Evolutionary conservation across 768 basidiomycete genomes (phyloP), one percentile per base, ranked within the genome.

Genomic region (Tylopilus sp.): DNA sequence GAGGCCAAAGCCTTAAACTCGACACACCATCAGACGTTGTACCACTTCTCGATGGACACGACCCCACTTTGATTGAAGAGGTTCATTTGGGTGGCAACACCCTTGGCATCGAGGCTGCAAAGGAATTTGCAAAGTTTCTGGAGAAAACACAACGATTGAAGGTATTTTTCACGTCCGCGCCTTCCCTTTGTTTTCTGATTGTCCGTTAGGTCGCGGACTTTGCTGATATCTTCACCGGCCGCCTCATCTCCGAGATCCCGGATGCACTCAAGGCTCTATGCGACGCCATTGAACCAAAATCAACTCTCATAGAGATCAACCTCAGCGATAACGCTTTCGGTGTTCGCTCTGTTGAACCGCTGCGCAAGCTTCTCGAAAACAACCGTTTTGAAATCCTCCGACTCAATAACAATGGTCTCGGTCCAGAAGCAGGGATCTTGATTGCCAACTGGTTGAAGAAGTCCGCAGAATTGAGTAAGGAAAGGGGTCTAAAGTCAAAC

Each of bases 301-400:
- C 83, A 4, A 81, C 86, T 3, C 85, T 99, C 43, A 76, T 87
- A 47, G 90, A 93, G 70, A 79, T 99, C 61, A 81, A 98, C 67
- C 82, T 99, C 47, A 88, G 84, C 62, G 95, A 98, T 68, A 99
- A 99, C 59, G 95, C 95, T 10, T 98, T 98, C 57, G 95, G 95
- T 20, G 93, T 91, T 30, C 86, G 95, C 63, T 93, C 90, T 28
- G 94, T 94, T 21, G 91, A 94, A 58, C 91, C 94, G 40, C 87
- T 98, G 71, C 93, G 94, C 45, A 85, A 85, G 17, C 89, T 95
- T 76, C 83, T 95, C 62, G 82, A 84, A 26, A 73, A 85, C 54
- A 95, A 95, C 68, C 85, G 84, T 52, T 79, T 78, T 57, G 81
- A 86, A 64, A 77, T 91, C 49, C 81, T 99, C 64, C 87, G 86